A percentile compares a stretch with the other conserved stretches of the same genome.
Evolutionary conservation across 768 basidiomycete species (phyloP).

Genomic region (Agrocybe praecox): DNA sequence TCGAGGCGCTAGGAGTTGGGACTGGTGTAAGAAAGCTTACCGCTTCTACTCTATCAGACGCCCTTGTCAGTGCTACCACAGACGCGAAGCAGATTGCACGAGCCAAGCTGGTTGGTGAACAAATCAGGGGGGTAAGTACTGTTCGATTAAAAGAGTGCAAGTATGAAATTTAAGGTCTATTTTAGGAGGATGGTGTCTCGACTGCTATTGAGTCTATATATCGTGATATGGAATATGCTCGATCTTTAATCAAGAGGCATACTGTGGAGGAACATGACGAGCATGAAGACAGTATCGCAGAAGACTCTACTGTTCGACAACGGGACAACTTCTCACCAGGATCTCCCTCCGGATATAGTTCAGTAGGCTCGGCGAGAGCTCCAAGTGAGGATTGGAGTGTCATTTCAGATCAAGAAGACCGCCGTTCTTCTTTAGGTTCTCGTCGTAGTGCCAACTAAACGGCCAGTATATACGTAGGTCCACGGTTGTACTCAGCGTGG

Average conservation of each 20-base stretch:
- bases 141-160: background rate
- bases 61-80: slow-evolving; percentile 79
- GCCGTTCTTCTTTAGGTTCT: slow-evolving; percentile 57
- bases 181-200: slow-evolving; percentile 90
- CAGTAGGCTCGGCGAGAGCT: slow-evolving; percentile 53
- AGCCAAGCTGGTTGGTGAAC: slow-evolving; percentile 82
- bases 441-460: slow-evolving; percentile 37
- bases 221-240: slow-evolving; percentile 93
- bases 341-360: slow-evolving; percentile 55
- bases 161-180: slow-evolving; percentile 1
- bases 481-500: no score
- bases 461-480: slow-evolving; percentile 63
- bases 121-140: slow-evolving; percentile 70
- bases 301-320: slow-evolving; percentile 40
- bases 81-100: slow-evolving; percentile 88
- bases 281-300: slow-evolving; percentile 33
- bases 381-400: slow-evolving; percentile 89
- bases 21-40: slow-evolving; percentile 87
- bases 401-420: slow-evolving; percentile 76
- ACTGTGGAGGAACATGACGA: slow-evolving; percentile 34
- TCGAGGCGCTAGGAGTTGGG: slow-evolving; percentile 95
- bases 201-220: slow-evolving; percentile 96
- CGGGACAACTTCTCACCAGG: slow-evolving; percentile 29
- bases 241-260: slow-evolving; percentile 75
- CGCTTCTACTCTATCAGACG: slow-evolving; percentile 74